A percentile compares a stretch with the other conserved stretches of the same genome.
Conservation (phyloP, 2,329 filamentous ascomycete species). For the Alternaria atra region DNA sequence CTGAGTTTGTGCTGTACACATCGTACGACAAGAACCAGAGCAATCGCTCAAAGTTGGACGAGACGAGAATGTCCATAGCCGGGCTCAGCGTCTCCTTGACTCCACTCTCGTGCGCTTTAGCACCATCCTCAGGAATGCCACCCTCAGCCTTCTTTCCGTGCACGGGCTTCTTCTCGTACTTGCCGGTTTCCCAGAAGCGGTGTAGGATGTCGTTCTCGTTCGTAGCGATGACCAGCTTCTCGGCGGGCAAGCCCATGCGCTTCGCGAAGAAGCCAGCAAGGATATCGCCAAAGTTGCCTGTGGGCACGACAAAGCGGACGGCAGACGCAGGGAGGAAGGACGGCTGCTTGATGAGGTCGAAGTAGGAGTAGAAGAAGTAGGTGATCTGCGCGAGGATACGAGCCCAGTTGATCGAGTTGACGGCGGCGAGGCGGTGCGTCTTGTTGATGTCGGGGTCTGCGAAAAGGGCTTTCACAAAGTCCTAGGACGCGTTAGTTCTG, state of each 20-base stretch:
- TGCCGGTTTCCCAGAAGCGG: conserved; percentile 90
- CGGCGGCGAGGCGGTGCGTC: conserved; percentile 83
- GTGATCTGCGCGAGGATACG: conserved; percentile 95
- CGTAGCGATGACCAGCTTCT: conserved; percentile 90
- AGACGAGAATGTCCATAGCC: conserved; percentile 97
- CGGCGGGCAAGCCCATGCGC: conserved; percentile 85
- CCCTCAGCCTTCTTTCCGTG: conserved; percentile 65
- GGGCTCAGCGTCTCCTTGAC: conserved; percentile 93
- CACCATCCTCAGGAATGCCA: conserved; percentile 64
- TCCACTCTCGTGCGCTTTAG: conserved; percentile 71
- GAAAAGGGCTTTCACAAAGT: conserved; percentile 94
- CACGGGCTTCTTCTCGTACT: conserved; percentile 84
- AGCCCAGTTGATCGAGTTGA: conserved; percentile 97
- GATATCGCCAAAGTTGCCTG: conserved; percentile 96
- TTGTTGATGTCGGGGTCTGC: conserved; percentile 84
- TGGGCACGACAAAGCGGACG: conserved; percentile 87
- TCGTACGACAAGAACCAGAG: conserved; percentile 88
- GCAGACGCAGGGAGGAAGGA: conserved; percentile 68
- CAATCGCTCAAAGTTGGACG: conserved; percentile 94
- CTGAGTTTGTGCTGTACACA: conserved; percentile 51
- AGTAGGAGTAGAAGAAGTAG: conserved; percentile 97
- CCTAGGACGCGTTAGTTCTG: conserved; percentile 58
- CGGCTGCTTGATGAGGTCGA: conserved; percentile 72
- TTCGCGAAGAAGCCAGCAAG: conserved; percentile 92
- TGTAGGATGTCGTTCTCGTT: conserved; percentile 98